Percentiles rank a stretch among this genome's conserved stretches.
Evolutionary conservation across 2,329 filamentous ascomycete genomes (phyloP).

Genomic region (Amauroascus niger): DNA sequence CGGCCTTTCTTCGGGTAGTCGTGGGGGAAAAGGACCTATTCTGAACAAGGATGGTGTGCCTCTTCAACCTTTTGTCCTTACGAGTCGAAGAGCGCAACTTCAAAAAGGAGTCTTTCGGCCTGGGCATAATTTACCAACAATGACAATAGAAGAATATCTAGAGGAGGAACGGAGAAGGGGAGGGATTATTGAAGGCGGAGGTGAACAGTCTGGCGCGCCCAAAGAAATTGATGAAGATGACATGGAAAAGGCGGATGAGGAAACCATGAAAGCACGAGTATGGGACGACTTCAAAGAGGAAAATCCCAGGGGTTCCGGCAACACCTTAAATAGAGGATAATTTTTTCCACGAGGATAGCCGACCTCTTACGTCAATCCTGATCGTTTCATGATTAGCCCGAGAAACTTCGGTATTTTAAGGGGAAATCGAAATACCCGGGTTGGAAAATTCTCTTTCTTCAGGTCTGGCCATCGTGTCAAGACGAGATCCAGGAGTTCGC

Average conservation of each 20-base stretch:
- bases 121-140: constrained; percentile 88
- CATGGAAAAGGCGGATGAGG: constrained; percentile 72
- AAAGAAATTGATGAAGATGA: constrained; percentile 83
- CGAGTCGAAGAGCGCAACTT: constrained; percentile 65
- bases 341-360: too few species aligned
- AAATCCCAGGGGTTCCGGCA: constrained; percentile 59
- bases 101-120: constrained; percentile 75
- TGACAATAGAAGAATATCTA: constrained; percentile 96
- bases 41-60: constrained; percentile 73
- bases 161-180: constrained; percentile 79
- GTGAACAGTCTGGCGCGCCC: constrained; percentile 58
- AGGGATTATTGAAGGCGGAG: constrained; percentile 83
- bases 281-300: constrained; percentile 94
- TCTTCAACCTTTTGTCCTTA: constrained; percentile 78
- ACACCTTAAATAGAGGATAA: constrained; percentile 42
- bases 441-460: constrained; percentile 15
- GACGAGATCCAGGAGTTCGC: constrained; percentile 15
- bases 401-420: neutral
- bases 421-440: constrained; percentile 6
- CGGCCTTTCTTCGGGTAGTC: constrained; percentile 40
- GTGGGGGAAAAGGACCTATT: constrained; percentile 54
- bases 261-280: constrained; percentile 82
- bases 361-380: neutral
- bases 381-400: neutral
- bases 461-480: constrained; percentile 19